Evolutionary conservation across 768 basidiomycete species (phyloP).

Genomic region (Pulveroboletus ravenelii): DNA sequence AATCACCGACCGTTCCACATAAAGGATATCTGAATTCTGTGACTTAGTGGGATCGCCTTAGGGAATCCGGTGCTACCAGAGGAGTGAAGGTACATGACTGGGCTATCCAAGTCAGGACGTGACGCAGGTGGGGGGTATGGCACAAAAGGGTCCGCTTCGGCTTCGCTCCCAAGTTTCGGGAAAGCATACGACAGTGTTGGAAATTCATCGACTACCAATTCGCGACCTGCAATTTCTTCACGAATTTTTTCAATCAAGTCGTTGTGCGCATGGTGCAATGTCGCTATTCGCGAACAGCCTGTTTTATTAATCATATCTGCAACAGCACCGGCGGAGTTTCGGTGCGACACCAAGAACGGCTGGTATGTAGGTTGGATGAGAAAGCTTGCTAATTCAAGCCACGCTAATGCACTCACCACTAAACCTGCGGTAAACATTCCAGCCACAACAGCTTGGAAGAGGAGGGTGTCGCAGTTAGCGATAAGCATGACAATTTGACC

Average conservation of each 20-base stretch:
- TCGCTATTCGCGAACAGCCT: constrained; percentile 8
- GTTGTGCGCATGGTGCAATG: constrained; percentile 8
- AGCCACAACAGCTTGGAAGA: not conserved
- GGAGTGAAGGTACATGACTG: constrained; percentile 8
- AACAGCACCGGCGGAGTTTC: constrained; percentile 5
- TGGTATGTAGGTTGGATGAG: constrained; percentile 10
- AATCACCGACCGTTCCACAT: constrained; percentile 27
- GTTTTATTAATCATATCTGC: constrained; percentile 9
- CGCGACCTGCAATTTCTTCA: not conserved
- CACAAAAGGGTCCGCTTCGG: constrained; percentile 6
- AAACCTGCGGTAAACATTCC: constrained; percentile 28
- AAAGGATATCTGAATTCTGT: constrained; percentile 29
- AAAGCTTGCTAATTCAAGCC: constrained; percentile 22
- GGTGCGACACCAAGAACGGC: constrained; percentile 31
- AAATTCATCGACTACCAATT: constrained; percentile 6
- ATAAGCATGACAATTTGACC: constrained; percentile 30
- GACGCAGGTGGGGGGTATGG: constrained; percentile 2
- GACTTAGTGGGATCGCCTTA: constrained; percentile 35
- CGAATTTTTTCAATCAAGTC: constrained; percentile 8
- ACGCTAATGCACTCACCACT: constrained; percentile 27
- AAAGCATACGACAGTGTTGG: constrained; percentile 28
- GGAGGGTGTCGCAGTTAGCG: constrained; percentile 27
- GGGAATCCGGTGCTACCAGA: constrained; percentile 44
- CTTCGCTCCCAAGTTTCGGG: constrained; percentile 35
- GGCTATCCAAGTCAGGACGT: not conserved